These are phyloP conservation scores for Cyclotella atomus DNA, from an alignment of 108 stramenopile genomes.

Conservation along the genomic window DNA sequence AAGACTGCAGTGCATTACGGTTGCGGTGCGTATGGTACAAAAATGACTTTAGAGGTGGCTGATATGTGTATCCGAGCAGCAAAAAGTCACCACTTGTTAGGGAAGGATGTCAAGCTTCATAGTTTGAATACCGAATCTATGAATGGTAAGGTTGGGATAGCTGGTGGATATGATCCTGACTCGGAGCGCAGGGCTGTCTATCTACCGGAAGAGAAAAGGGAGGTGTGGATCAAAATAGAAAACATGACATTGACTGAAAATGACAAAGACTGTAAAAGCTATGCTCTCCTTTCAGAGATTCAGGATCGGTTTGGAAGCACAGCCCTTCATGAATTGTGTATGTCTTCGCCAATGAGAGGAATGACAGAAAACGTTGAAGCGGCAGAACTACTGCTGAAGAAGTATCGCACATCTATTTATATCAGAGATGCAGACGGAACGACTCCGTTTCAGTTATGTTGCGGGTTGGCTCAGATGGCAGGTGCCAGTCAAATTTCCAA, in stretches of 20 bases:
- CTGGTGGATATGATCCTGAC: slow-evolving; percentile 33
- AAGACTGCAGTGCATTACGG: slow-evolving; percentile 61
- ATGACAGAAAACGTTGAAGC: slow-evolving; percentile 29
- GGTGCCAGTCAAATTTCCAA: slow-evolving; percentile 1
- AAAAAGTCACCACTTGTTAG: slow-evolving; percentile 28
- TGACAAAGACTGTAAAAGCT: not conserved
- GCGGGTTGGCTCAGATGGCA: not conserved
- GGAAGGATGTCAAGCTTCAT: slow-evolving; percentile 22
- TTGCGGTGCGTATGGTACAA: slow-evolving; percentile 47
- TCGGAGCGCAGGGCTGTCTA: slow-evolving; percentile 25
- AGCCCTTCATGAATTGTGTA: slow-evolving; percentile 33
- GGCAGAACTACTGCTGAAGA: slow-evolving; percentile 41
- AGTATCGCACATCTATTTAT: slow-evolving; percentile 7
- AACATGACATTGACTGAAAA: slow-evolving; percentile 18
- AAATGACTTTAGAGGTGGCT: slow-evolving; percentile 36
- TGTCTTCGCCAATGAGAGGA: slow-evolving; percentile 9
- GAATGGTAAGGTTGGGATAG: slow-evolving; percentile 36
- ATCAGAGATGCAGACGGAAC: slow-evolving; percentile 18
- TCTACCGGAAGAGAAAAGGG: slow-evolving; percentile 14
- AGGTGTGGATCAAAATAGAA: slow-evolving; percentile 26
- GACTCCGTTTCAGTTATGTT: slow-evolving; percentile 13
- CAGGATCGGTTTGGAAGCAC: slow-evolving; percentile 34
- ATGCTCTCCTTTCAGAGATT: slow-evolving; percentile 24
- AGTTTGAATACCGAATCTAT: slow-evolving; percentile 19
- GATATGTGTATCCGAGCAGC: slow-evolving; percentile 43